phyloP scores from a whole-genome alignment of 2,329 filamentous ascomycete species.

The Myriangium duriaei region DNA sequence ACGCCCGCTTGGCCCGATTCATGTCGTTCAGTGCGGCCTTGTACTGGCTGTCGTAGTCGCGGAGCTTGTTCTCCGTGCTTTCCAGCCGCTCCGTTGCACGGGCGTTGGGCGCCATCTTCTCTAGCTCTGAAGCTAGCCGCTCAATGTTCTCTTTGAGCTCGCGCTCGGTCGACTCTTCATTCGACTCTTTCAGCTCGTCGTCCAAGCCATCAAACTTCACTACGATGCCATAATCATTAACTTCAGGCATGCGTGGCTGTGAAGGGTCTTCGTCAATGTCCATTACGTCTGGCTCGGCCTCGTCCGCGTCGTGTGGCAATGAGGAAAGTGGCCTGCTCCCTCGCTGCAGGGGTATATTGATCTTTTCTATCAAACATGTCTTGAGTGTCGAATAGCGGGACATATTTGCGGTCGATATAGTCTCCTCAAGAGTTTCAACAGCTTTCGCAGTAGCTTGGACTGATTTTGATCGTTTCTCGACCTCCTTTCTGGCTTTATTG shows the following conservation, averaged over 20 bases:
- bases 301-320: conserved; percentile 75
- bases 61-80: conserved; percentile 69
- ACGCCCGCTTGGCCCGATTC: conserved; percentile 66
- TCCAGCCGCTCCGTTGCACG: conserved; percentile 86
- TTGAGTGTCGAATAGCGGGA: conserved; percentile 74
- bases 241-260: conserved; percentile 42
- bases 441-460: conserved; percentile 65
- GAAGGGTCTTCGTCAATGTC: conserved; percentile 66
- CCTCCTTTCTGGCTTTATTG: conserved; percentile 61
- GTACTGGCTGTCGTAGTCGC: conserved; percentile 79
- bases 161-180: conserved; percentile 47
- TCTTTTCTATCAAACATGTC: conserved; percentile 86
- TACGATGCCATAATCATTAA: conserved; percentile 85
- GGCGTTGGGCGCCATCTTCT: conserved; percentile 95
- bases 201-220: conserved; percentile 74
- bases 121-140: conserved; percentile 62
- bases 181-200: conserved; percentile 65
- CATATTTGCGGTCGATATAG: conserved; percentile 73
- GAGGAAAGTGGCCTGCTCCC: conserved; percentile 63
- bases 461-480: conserved; percentile 73
- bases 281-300: conserved; percentile 58
- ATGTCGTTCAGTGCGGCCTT: conserved; percentile 38
- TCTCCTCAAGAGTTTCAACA: conserved; percentile 67
- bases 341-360: conserved; percentile 65
- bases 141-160: conserved; percentile 66